Evolutionary conservation across 148 eudicot genomes (phyloP).

Genomic region (Vaccinium vitisidaea): DNA sequence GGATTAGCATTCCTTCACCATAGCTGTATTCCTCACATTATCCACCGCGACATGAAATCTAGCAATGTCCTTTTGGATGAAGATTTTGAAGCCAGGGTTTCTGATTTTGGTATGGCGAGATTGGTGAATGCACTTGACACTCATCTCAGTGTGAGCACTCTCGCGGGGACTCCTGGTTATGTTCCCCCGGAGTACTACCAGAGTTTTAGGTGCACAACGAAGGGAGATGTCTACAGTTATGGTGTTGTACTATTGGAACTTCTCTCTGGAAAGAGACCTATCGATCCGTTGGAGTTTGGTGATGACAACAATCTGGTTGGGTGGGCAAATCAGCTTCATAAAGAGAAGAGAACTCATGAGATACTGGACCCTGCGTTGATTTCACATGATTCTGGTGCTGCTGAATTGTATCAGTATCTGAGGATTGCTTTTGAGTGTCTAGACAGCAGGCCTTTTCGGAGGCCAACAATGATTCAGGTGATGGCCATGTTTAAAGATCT

Average conservation of each 20-base stretch:
- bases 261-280: conserved; percentile 51
- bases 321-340: conserved; percentile 56
- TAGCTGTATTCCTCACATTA: conserved; percentile 63
- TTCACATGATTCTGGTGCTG: conserved; percentile 24
- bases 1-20: conserved; percentile 68
- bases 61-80: conserved; percentile 59
- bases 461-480: conserved; percentile 68
- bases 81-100: conserved; percentile 55
- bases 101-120: conserved; percentile 68
- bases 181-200: conserved; percentile 66
- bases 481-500: conserved; percentile 58
- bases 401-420: conserved; percentile 40
- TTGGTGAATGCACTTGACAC: conserved; percentile 53
- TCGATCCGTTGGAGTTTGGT: conserved; percentile 44
- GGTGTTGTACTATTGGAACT: conserved; percentile 55
- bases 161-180: conserved; percentile 62
- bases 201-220: conserved; percentile 56
- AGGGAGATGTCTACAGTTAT: conserved; percentile 59
- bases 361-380: conserved; percentile 46
- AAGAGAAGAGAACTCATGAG: conserved; percentile 32
- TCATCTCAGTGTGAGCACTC: conserved; percentile 59
- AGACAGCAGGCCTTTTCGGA: conserved; percentile 41
- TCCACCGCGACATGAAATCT: conserved; percentile 61
- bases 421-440: conserved; percentile 52
- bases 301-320: conserved; percentile 63